These are phyloP conservation scores for Cantharellus anzutake DNA, from an alignment of 768 basidiomycete genomes.

Conservation along the genomic window DNA sequence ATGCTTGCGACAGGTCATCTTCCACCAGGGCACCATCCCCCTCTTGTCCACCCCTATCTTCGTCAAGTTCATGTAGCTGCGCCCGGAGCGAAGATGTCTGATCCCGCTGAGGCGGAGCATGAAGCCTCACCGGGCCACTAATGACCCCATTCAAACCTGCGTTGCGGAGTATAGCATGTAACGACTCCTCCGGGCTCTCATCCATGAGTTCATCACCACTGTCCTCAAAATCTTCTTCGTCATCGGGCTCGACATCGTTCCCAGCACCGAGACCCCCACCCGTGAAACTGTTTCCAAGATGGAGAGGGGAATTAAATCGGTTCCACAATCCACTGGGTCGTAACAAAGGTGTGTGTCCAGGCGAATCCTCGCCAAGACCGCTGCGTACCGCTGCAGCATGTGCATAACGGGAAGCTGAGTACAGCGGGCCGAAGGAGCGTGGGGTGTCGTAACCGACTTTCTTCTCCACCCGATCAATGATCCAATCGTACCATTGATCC, in stretches of 20 bases:
- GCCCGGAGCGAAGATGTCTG: conserved; percentile 20
- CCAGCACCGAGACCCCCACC: background rate
- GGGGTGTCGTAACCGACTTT: conserved; percentile 68
- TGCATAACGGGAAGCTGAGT: background rate
- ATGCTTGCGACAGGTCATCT: conserved; percentile 19
- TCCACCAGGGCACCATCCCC: conserved; percentile 7
- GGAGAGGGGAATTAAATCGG: background rate
- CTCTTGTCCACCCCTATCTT: conserved; percentile 11
- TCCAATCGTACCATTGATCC: conserved; percentile 85
- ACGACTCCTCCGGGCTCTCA: background rate
- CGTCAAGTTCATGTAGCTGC: conserved; percentile 43
- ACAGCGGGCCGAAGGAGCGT: background rate
- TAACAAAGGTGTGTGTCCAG: background rate
- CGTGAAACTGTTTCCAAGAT: background rate
- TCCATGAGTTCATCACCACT: background rate
- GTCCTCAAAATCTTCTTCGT: conserved; percentile 8
- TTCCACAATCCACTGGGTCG: background rate
- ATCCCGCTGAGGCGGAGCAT: conserved; percentile 2
- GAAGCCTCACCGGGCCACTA: conserved; percentile 3
- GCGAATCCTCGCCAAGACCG: background rate
- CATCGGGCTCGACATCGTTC: conserved; percentile 14
- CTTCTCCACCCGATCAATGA: conserved; percentile 60
- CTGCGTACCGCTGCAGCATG: background rate
- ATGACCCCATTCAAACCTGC: conserved; percentile 4
- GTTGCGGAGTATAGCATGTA: background rate